These are phyloP conservation scores for Globisporangium spinosum DNA, from an alignment of 352 stramenopile genomes.

Conservation along the genomic window DNA sequence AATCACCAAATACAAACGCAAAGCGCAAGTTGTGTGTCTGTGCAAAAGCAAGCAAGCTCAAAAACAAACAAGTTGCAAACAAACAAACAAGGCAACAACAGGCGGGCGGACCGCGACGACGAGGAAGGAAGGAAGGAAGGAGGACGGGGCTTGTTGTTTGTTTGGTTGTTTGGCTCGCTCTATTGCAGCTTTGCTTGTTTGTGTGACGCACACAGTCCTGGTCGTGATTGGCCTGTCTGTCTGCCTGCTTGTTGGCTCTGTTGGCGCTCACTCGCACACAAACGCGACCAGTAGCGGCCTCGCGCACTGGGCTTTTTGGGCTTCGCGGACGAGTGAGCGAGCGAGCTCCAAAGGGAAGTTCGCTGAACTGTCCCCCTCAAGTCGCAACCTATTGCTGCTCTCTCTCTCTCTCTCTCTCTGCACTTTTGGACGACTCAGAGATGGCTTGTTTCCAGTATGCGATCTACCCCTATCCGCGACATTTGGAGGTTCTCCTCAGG, in stretches of 20 bases:
- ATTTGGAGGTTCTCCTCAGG: neutral
- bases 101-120: neutral
- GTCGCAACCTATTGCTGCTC: neutral
- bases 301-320: conserved; percentile 5
- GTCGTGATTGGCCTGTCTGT: neutral
- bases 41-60: neutral
- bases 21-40: neutral
- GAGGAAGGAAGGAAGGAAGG: neutral
- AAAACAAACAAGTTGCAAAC: neutral
- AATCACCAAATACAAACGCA: neutral
- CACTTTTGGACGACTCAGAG: neutral
- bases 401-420: neutral
- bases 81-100: neutral
- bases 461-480: neutral
- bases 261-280: neutral
- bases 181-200: neutral
- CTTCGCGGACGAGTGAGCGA: neutral
- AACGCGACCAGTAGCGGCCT: neutral
- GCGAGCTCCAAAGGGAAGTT: neutral
- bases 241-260: neutral
- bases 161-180: neutral
- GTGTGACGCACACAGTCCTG: neutral
- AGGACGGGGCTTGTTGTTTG: conserved; percentile 3
- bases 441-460: neutral
- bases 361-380: neutral